Evolutionary conservation across 2,329 filamentous ascomycete species (phyloP), one percentile per base, ranked within the genome.

Genomic region (Colletotrichum liriopes): DNA sequence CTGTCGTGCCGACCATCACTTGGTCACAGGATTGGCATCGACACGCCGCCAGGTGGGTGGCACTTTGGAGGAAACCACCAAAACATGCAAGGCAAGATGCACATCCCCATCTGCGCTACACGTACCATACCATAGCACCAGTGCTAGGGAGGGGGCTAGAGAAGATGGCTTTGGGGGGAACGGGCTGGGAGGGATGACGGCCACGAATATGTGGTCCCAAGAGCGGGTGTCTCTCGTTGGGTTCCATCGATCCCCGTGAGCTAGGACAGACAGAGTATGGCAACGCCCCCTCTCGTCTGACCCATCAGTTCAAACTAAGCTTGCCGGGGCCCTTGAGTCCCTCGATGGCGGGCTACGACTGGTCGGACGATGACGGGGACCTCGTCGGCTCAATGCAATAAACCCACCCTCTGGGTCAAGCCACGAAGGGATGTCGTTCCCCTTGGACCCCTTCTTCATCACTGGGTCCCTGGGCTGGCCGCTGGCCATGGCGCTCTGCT

Each of bases 41-140:
- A 64, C 16, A 54, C 16, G 58, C 45, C 54, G 55, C 37, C 37
- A 7, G 60, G 60, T 72, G 45, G 56, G 65, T 71, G 73, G 62
- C 59, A 73, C 73, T 71, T 67, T 73, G 71, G 55, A 47, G 63
- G 47, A 67, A 74, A 67, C 66, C 73, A 58, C 59, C 47, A 74
- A 65, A 61, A 66, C 61, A 73, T 71, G 60, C 71, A 67, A 71
- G 71, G 73, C 71, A 67, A 74, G 63, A 67, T 70, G 62, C 56
- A 65, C 62, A 73, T 74, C 47, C 52, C 73, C 71, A 71, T 70
- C 65, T 71, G 56, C 49, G 39, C 65, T 67, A 47, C 43, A 35
- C 64, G 43, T 37, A 23, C 39, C 37, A 32, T 37, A 23, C 39
- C 37, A 32, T 18, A 16, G 7, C 39, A 32, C 20, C 41, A 62